Evolutionary conservation across 352 stramenopile species (phyloP).

Genomic region (Thalassiosira mediterranea): DNA sequence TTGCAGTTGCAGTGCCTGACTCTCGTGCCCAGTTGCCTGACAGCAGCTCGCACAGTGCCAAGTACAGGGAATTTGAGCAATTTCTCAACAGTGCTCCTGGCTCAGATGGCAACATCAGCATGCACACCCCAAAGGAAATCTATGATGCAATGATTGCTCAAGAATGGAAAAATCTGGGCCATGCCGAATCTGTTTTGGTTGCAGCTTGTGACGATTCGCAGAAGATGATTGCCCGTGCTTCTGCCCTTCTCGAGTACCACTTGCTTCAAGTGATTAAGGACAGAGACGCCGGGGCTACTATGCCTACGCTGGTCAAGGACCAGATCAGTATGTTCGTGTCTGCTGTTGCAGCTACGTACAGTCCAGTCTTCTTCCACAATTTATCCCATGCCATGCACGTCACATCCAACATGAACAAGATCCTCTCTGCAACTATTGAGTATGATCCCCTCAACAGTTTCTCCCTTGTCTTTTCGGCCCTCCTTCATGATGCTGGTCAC

Average conservation of each 20-base stretch:
- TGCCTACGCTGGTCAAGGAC: conserved; percentile 15
- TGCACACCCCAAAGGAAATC: conserved; percentile 22
- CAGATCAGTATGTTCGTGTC: conserved; percentile 37
- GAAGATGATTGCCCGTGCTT: conserved; percentile 15
- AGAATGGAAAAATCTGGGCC: conserved; percentile 28
- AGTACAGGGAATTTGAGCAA: no score
- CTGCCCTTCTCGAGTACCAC: conserved; percentile 40
- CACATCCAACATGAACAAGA: conserved; percentile 41
- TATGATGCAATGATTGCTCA: conserved; percentile 26
- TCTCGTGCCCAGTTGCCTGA: no score
- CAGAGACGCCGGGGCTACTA: conserved; percentile 13
- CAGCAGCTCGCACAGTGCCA: no score
- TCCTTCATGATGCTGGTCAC: conserved; percentile 48
- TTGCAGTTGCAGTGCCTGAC: no score
- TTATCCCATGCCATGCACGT: conserved; percentile 42
- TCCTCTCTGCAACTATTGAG: conserved; percentile 10
- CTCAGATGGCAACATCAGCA: not conserved
- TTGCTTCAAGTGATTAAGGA: conserved; percentile 21
- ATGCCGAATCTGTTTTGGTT: conserved; percentile 19
- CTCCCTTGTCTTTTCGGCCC: conserved; percentile 39
- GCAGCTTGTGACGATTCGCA: conserved; percentile 22
- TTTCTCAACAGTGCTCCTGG: no score
- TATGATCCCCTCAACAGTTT: conserved; percentile 30
- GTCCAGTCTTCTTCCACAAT: conserved; percentile 28
- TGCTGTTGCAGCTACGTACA: conserved; percentile 31